phyloP scores from a whole-genome alignment of 805 yeast genomes.

The Myxozyma kluyveri region DNA sequence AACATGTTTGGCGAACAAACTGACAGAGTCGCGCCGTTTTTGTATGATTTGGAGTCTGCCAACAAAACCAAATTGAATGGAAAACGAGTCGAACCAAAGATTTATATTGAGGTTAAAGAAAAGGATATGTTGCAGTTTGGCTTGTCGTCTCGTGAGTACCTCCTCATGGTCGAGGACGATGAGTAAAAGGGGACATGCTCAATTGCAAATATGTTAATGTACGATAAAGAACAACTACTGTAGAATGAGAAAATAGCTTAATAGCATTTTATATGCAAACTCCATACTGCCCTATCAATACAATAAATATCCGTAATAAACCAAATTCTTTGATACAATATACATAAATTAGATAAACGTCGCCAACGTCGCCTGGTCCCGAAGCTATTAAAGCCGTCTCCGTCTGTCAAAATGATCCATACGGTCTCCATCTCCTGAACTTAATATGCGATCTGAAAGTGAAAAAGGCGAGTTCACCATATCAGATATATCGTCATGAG shows the following conservation, averaged over 20 bases:
- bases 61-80: slow-evolving; percentile 49
- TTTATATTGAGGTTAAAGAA: slow-evolving; percentile 45
- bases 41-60: slow-evolving; percentile 49
- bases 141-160: slow-evolving; percentile 30
- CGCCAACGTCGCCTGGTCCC: too few species aligned
- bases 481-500: too few species aligned
- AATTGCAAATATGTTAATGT: background rate
- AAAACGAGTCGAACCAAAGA: slow-evolving; percentile 41
- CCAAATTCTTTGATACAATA: too few species aligned
- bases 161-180: slow-evolving; percentile 24
- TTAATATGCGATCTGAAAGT: too few species aligned
- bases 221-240: background rate
- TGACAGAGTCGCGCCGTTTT: slow-evolving; percentile 37
- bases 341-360: too few species aligned
- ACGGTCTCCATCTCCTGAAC: too few species aligned
- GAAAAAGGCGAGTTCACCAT: too few species aligned
- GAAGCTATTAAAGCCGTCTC: too few species aligned
- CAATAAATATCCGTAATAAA: too few species aligned
- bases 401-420: too few species aligned
- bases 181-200: background rate
- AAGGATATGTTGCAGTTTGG: slow-evolving; percentile 47
- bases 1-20: slow-evolving; percentile 12
- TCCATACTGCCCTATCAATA: too few species aligned
- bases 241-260: background rate
- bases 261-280: too few species aligned